These are phyloP conservation scores for Mycena rosella DNA, from an alignment of 768 basidiomycete species.

Conservation along the genomic window DNA sequence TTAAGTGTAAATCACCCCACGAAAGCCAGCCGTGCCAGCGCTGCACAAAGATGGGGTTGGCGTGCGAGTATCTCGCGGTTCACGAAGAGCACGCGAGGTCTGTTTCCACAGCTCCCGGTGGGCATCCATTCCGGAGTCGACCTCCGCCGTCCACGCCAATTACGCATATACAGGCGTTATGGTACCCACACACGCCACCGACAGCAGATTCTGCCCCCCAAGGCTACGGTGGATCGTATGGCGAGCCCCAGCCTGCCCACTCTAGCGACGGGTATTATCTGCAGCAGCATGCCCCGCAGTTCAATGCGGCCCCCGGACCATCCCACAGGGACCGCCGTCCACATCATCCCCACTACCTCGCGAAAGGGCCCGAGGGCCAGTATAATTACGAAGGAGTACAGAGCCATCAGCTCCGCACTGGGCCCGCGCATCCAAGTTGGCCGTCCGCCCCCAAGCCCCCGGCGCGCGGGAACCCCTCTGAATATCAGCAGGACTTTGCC, in stretches of 20 bases:
- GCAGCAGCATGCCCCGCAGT: not conserved
- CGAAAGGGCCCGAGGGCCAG: not conserved
- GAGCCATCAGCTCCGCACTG: not conserved
- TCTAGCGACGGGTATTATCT: not conserved
- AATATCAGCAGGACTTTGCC: not conserved
- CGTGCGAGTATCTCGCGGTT: too few species aligned
- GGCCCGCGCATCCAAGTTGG: not conserved
- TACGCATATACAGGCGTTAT: not conserved
- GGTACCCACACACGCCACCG: too few species aligned
- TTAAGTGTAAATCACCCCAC: too few species aligned
- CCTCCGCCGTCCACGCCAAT: not conserved
- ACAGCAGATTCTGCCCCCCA: too few species aligned
- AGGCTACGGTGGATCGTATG: too few species aligned
- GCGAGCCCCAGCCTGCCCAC: too few species aligned
- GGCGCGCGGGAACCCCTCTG: not conserved
- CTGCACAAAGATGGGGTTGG: too few species aligned
- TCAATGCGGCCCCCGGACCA: not conserved
- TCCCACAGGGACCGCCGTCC: not conserved
- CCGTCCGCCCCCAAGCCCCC: not conserved
- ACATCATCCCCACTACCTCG: not conserved
- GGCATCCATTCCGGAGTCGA: not conserved
- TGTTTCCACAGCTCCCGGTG: too few species aligned
- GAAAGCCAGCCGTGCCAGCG: too few species aligned
- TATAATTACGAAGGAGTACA: not conserved
- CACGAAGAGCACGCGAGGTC: too few species aligned